Evolutionary conservation across 305 asterid genomes (phyloP), one percentile per base, ranked within the genome.

Genomic region (Ruellia speciosa): DNA sequence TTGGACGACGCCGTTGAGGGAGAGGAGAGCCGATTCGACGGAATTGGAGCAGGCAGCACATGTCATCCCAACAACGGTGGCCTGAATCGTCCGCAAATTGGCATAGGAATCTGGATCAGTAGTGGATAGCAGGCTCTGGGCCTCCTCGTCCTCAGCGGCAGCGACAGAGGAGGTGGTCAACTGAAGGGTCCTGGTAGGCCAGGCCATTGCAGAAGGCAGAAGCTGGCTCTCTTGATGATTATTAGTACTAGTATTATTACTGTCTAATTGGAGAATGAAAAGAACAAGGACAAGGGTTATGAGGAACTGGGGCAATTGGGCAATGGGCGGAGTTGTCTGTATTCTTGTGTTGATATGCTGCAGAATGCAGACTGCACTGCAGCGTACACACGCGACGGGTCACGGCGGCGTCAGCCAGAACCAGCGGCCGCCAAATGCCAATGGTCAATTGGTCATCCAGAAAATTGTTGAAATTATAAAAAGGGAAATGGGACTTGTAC

Each of bases 31-130:
- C 65, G 84, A 79, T 74, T 88, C 97, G 14, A 93, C 97, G 51
- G 99, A 88, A 72, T 72, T 86, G 3, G 96, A 86, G 78, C 99
- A 93, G 20, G 99, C 97, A 4, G 99, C 94, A 72, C 99, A 93
- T 6, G 99, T 93, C 99, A 93, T 93, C 74, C 99, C 99, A 43
- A 77, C 79, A 9, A 93, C 95, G 63, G 82, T 69, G 55, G 82
- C 95, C 77, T 86, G 87, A 72, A 93, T 80, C 67, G 81, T 79
- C 66, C 75, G 80, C 70, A 84, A 71, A 78, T 72, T 69, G 33
- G 50, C 79, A 0, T 64, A 62, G 54, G 69, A 70, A 18, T 70
- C 86, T 39, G 75, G 83, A 24, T 82, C 81, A 31, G 77, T 72
- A 1, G 76, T 66, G 54, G 83, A 76, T 56, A 93, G 77, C 37